Conservation (phyloP, 2,329 filamentous ascomycete genomes). For the Ceratocystis destructans region DNA sequence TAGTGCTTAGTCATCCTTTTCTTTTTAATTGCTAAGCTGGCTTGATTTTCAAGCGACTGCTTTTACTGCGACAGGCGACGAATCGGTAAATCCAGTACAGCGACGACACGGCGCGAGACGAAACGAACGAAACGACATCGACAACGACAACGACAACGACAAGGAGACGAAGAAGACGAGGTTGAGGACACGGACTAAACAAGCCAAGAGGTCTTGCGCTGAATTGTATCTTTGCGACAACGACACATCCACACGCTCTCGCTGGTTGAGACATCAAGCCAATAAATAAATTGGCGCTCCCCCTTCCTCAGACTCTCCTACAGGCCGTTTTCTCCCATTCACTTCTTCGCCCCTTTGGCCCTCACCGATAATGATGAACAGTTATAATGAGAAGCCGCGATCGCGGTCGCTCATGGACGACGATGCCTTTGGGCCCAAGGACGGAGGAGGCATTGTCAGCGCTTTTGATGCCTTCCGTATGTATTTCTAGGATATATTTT, state of each 20-base stretch:
- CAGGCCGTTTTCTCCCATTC: background rate
- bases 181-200: too few species aligned
- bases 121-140: background rate
- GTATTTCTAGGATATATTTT: slow-evolving; percentile 24
- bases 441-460: slow-evolving; percentile 49
- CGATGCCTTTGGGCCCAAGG: slow-evolving; percentile 61
- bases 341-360: background rate
- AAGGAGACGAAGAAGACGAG: too few species aligned
- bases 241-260: background rate
- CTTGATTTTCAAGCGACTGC: background rate
- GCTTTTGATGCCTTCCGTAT: slow-evolving; percentile 96
- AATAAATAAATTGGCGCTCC: background rate
- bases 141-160: background rate
- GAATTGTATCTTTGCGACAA: background rate
- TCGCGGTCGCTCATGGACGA: slow-evolving; percentile 43
- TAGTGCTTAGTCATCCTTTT: background rate
- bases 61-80: too few species aligned
- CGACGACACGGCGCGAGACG: background rate
- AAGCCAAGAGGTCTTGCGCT: too few species aligned
- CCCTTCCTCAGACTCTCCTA: background rate
- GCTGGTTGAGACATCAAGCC: background rate
- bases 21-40: background rate
- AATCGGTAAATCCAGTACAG: background rate
- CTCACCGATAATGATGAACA: slow-evolving; percentile 56
- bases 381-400: slow-evolving; percentile 40